Percentiles rank a stretch among this genome's conserved stretches.
phyloP scores from a whole-genome alignment of 495 filamentous ascomycete species.

The Annulohypoxylon nitens region DNA sequence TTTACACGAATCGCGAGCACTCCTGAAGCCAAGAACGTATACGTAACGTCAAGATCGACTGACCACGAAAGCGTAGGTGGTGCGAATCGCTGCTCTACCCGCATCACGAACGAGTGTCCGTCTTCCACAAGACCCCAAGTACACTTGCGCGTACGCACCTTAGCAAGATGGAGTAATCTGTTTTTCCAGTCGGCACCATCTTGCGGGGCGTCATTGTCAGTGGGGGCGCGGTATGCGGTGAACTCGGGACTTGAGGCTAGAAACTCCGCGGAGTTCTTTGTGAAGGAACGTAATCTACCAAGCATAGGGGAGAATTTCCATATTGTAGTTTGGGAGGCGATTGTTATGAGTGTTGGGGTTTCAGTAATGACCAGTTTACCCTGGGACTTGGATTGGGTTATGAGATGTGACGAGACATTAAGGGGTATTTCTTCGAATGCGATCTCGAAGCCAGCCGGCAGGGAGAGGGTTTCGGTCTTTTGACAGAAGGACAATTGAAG shows the following conservation, averaged over 20 bases:
- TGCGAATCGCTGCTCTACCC: conserved; percentile 59
- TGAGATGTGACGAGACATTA: neutral
- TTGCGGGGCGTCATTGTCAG: conserved; percentile 69
- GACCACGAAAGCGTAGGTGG: conserved; percentile 71
- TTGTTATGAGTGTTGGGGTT: conserved; percentile 43
- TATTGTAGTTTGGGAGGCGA: conserved; percentile 27
- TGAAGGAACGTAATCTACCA: conserved; percentile 40
- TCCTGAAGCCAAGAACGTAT: conserved; percentile 62
- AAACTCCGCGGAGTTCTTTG: conserved; percentile 45
- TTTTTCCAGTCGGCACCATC: conserved; percentile 58
- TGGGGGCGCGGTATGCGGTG: conserved; percentile 62
- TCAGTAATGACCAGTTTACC: conserved; percentile 37
- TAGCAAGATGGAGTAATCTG: conserved; percentile 53
- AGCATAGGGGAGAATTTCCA: conserved; percentile 41
- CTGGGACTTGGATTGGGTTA: conserved; percentile 7
- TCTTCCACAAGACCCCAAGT: conserved; percentile 46
- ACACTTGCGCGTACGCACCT: conserved; percentile 48
- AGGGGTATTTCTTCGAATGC: conserved; percentile 63
- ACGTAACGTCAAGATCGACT: conserved; percentile 61
- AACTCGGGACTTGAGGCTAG: conserved; percentile 41
- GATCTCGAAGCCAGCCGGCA: conserved; percentile 58
- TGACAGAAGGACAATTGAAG: conserved; percentile 45
- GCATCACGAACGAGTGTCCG: conserved; percentile 50
- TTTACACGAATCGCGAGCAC: conserved; percentile 57
- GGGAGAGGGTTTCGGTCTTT: conserved; percentile 53